These are phyloP conservation scores for Cordyceps pruinosa DNA, from an alignment of 2,329 filamentous ascomycete species.

Conservation along the genomic window DNA sequence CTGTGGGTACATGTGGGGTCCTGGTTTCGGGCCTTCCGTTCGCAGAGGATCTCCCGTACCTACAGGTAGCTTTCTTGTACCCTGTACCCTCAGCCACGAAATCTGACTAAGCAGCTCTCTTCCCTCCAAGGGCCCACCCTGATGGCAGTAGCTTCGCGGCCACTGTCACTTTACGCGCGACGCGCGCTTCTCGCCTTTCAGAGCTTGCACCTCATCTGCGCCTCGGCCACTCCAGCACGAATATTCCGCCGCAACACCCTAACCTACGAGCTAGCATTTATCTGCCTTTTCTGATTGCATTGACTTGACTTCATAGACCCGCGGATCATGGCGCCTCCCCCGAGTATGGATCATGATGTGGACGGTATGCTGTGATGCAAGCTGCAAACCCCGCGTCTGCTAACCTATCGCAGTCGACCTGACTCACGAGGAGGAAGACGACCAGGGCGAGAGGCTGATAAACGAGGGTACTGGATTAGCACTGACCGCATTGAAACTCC, in stretches of 20 bases:
- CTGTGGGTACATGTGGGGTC: no score
- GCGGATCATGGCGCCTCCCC: slow-evolving; percentile 29
- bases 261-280: not conserved
- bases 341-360: slow-evolving; percentile 28
- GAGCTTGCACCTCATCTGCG: slow-evolving; percentile 18
- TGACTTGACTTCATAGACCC: not conserved
- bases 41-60: no score
- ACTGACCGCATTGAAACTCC: no score
- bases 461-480: slow-evolving; percentile 66
- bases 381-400: not conserved
- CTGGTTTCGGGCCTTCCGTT: no score
- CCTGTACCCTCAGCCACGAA: no score
- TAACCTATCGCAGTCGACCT: slow-evolving; percentile 27
- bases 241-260: not conserved
- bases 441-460: slow-evolving; percentile 77
- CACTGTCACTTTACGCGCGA: slow-evolving; percentile 32
- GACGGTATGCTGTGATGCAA: slow-evolving; percentile 25
- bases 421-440: slow-evolving; percentile 60
- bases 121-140: not conserved
- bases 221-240: not conserved
- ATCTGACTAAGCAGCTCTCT: slow-evolving; percentile 10
- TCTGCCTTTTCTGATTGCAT: not conserved
- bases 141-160: not conserved
- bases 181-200: slow-evolving; percentile 27
- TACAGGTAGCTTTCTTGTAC: no score